phyloP scores from a whole-genome alignment of 371 early-diverging fungal genomes.

The Syncephalis plumigaleata region DNA sequence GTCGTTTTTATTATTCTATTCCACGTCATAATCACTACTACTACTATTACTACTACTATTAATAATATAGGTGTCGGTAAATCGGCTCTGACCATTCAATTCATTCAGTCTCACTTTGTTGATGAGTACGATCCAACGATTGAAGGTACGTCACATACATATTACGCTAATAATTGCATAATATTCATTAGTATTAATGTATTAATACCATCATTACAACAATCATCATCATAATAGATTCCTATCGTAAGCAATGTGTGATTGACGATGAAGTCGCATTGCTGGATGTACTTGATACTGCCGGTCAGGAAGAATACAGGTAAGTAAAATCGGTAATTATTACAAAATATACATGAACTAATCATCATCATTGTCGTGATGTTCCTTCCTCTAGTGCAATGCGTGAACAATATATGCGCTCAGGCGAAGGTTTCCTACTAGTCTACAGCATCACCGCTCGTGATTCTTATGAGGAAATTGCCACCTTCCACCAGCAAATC shows the following conservation, averaged over 20 bases:
- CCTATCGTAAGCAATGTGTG: conserved; percentile 74
- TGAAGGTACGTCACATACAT: conserved; percentile 29
- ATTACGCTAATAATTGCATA: too few species aligned
- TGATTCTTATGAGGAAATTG: conserved; percentile 63
- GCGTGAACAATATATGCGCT: conserved; percentile 47
- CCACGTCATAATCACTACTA: background rate
- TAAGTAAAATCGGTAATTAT: conserved; percentile 12
- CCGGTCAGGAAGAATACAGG: conserved; percentile 85
- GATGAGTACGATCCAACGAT: conserved; percentile 92
- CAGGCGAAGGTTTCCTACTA: conserved; percentile 74
- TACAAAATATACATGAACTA: too few species aligned
- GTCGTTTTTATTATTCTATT: background rate
- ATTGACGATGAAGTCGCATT: conserved; percentile 68
- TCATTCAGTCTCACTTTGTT: conserved; percentile 77
- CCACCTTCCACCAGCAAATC: conserved; percentile 56
- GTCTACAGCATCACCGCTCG: conserved; percentile 64
- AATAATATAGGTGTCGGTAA: conserved; percentile 42
- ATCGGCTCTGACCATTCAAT: conserved; percentile 80
- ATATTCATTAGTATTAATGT: too few species aligned
- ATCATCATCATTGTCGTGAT: background rate
- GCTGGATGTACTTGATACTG: conserved; percentile 88
- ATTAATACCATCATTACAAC: too few species aligned
- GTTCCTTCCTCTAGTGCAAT: too few species aligned
- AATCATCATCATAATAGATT: too few species aligned
- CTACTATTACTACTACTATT: background rate